Percentiles rank a stretch among this genome's conserved stretches.
Conservation (phyloP, 2,329 filamentous ascomycete genomes). For the Beauveria brongniartii region DNA sequence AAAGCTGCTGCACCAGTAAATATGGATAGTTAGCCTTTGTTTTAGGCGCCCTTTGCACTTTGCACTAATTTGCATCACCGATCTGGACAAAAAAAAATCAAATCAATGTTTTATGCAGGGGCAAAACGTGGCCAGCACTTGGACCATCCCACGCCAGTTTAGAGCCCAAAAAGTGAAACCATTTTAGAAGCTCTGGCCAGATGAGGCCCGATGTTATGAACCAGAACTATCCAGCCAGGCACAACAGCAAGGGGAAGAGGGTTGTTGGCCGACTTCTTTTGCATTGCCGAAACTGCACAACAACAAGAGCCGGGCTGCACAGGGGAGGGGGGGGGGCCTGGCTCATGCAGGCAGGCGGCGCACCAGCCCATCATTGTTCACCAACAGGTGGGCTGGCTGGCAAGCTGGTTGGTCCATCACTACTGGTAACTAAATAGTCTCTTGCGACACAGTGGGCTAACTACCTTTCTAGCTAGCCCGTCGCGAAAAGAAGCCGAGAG, state of each 20-base stretch:
- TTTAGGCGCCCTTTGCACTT: neutral
- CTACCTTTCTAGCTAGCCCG: too few species aligned
- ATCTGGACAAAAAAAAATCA: neutral
- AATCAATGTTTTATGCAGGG: slow-evolving; percentile 4
- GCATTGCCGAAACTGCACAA: neutral
- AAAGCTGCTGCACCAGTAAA: too few species aligned
- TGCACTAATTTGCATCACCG: slow-evolving; percentile 3
- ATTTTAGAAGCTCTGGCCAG: neutral
- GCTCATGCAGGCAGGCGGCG: neutral
- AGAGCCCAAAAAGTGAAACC: neutral
- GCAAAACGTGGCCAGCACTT: neutral
- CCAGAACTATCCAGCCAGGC: neutral
- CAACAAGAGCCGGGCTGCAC: neutral
- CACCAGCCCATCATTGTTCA: neutral
- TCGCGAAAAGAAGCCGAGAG: neutral
- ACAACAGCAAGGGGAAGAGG: neutral
- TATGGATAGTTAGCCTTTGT: neutral
- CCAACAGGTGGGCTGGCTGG: too few species aligned
- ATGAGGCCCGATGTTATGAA: neutral
- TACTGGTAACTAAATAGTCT: too few species aligned
- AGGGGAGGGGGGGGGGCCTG: neutral
- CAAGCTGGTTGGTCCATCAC: too few species aligned
- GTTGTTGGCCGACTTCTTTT: too few species aligned
- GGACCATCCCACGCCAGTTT: neutral
- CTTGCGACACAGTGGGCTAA: too few species aligned